Percentiles rank a stretch among this genome's conserved stretches.
Evolutionary conservation across 352 stramenopile genomes (phyloP).

Genomic region (Saprolegnia parasitica): DNA sequence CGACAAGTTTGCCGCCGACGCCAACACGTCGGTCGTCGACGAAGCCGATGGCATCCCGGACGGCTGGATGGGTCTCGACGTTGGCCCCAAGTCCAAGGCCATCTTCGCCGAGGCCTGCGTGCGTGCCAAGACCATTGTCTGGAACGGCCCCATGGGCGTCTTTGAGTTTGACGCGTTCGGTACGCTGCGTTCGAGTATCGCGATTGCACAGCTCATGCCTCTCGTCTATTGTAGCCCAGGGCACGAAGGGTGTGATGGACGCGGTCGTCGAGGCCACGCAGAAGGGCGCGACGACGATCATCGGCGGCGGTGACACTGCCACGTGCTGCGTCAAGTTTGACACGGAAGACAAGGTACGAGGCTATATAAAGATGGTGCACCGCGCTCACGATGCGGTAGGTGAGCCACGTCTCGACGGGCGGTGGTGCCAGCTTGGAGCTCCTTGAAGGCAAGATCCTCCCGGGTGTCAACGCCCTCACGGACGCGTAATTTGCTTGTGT

Average conservation of each 20-base stretch:
- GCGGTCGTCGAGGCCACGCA: constrained; percentile 94
- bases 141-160: constrained; percentile 99
- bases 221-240: constrained; percentile 56
- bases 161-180: constrained; percentile 99
- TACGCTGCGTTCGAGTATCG: constrained; percentile 32
- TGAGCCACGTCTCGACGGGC: constrained; percentile 89
- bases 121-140: constrained; percentile 95
- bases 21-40: constrained; percentile 86
- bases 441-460: constrained; percentile 97
- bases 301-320: constrained; percentile 97
- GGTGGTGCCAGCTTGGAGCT: constrained; percentile 96
- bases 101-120: constrained; percentile 73
- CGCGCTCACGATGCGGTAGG: constrained; percentile 29
- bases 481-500: constrained; percentile 56
- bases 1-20: constrained; percentile 96
- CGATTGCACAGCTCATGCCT: constrained; percentile 3
- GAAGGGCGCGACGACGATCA: constrained; percentile 94
- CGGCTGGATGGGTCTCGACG: constrained; percentile 98
- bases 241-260: constrained; percentile 95
- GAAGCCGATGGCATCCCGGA: constrained; percentile 90
- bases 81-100: constrained; percentile 91
- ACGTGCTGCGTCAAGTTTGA: constrained; percentile 86
- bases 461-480: constrained; percentile 94
- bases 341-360: constrained; percentile 70
- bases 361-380: too few species aligned